Evolutionary conservation across 2,329 filamentous ascomycete species (phyloP), one percentile per base, ranked within the genome.

Genomic region (Nothopassalora personata): DNA sequence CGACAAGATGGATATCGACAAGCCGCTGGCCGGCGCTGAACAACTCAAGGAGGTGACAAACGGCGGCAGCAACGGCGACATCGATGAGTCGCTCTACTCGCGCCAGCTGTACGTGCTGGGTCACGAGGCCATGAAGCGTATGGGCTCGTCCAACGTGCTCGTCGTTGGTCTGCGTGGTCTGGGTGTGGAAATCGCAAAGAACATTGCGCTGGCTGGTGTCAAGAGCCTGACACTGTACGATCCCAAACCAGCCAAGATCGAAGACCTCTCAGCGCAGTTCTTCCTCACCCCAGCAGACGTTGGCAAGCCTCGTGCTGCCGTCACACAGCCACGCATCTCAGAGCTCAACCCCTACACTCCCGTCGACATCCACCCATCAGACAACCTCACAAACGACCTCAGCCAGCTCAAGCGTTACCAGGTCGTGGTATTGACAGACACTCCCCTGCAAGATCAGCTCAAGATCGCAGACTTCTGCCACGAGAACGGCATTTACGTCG

Each of bases 181-280:
- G 45, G 94, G 94, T 79, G 93, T 97, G 57, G 94, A 99, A 78
- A 94, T 99, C 69, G 93, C 94, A 71, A 99, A 99, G 83, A 99
- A 99, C 72, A 91, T 99, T 71, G 94, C 94, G 60, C 87, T 99
- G 68, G 94, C 94, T 68, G 94, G 94, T 74, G 94, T 99, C 77
- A 99, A 99, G 83, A 97, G 92, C 72, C 80, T 99, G 67, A 94
- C 93, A 1, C 83, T 99, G 57, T 90, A 91, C 80, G 94, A 99
- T 73, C 93, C 94, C 50, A 85, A 87, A 51, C 90, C 90, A 46
- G 88, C 90, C 56, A 82, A 86, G 67, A 88, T 97, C 67, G 83
- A 90, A 68, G 94, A 99, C 72, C 86, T 99, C 34, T 97, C 94
- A 45, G 90, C 94, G 47, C 94, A 99, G 76, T 99, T 99, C 82